Evolutionary conservation across 2,329 filamentous ascomycete species (phyloP), one percentile per base, ranked within the genome.

Genomic region (Polytolypa hystricis): DNA sequence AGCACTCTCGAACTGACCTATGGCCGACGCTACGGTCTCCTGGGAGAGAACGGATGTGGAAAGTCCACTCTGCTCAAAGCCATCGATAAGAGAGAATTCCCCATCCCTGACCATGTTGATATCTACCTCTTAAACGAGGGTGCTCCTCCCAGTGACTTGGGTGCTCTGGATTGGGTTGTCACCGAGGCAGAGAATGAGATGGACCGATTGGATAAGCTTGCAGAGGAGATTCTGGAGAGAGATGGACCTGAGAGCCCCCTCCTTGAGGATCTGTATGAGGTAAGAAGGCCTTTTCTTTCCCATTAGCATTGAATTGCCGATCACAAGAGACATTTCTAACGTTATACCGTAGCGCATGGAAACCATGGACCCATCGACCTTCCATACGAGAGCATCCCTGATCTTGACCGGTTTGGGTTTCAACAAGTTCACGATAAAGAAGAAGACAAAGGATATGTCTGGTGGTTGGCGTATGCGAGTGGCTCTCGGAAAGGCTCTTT

Each of bases 381-480:
- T 98, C 67, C 71, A 85, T 57, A 94, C 89, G 43, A 85, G 91
- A 58, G 91, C 91, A 43, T 94, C 89, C 38, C 79, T 95, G 48
- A 98, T 98, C 60, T 67, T 98, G 52, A 98, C 91, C 38, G 91
- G 91, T 86, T 82, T 98, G 41, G 91, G 91, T 49, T 98, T 98
- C 78, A 94, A 98, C 79, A 96, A 96, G 73, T 68, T 66, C 51
- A 98, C 93, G 39, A 96, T 98, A 58, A 71, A 93, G 65, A 98
- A 98, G 77, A 95, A 93, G 79, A 98, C 93, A 54, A 98, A 96
- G 77, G 93, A 98, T 64, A 98, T 98, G 93, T 98, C 91, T 48
- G 91, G 91, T 84, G 91, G 91, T 53, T 98, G 91, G 91, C 80
- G 89, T 73, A 98, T 98, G 91, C 85, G 93, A 75, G 91, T 98